Base-by-base conservation (phyloP, 345 rosid genomes). In the Lagerstroemia speciosa region DNA sequence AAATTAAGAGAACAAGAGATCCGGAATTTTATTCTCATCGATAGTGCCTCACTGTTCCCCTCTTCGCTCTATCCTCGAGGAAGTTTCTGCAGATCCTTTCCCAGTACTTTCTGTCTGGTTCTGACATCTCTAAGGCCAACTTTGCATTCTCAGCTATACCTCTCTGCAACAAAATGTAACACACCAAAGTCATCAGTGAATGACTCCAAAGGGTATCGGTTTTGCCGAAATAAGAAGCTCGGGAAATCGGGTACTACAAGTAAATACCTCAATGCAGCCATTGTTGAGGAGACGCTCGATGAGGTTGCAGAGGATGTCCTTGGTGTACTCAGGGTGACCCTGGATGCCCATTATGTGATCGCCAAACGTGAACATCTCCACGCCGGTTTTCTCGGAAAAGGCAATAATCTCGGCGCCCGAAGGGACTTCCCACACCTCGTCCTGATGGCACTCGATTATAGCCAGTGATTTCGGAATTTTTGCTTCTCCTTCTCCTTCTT, bases 241-340 rank as follows among this genome's bases (percentile, higher is more conserved):
- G 48, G 17, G 19, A 43, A 43, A 15, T 2, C 48, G 37, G 26
- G 38, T 5, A 36, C 4, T 3, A 16, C 20, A n/a, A 37, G 5
- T 32, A 38, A 1, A 31, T 71, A 92, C 96, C 84, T 84, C 68
- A 24, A 93, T 82, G 72, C 64, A 73, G 74, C 85, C 79, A 68
- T 33, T 80, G 64, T 50, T 22, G 36, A 87, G 86, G 52, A 91
- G 94, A 66, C 97, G 96, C 67, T 91, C 97, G 5, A 91, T 78
- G 70, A 93, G 86, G 71, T 81, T 79, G 64, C 16, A 74, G 55
- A 93, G 82, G 62, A 93, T 91, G 79, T 89, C 97, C 62, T 81
- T 87, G 77, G 91, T 85, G 76, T 91, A 89, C 73, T 93, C 98
- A 14, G 94, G 97, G 69, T 93, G 96, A 31, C 98, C 97, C 82